These are phyloP conservation scores for Alnus glutinosa DNA, from an alignment of 306 rosid species.

Conservation along the genomic window DNA sequence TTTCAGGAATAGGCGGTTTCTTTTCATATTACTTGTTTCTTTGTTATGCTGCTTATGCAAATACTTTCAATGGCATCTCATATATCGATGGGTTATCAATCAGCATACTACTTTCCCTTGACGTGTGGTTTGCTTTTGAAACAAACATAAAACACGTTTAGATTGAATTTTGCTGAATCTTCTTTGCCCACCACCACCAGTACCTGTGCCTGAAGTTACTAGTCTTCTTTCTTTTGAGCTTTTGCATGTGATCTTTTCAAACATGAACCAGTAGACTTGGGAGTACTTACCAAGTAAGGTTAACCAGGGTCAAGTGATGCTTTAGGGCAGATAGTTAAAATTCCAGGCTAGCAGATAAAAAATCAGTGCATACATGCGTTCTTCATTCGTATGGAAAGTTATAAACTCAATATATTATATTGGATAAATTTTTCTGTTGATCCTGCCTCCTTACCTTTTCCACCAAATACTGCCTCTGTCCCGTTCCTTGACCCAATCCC, in stretches of 20 bases:
- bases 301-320: not conserved
- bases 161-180: not conserved
- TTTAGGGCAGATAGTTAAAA: not conserved
- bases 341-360: not conserved
- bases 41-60: not conserved
- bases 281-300: not conserved
- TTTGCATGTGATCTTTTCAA: not conserved
- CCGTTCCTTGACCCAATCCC: conserved; percentile 33
- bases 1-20: not conserved
- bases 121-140: conserved; percentile 2
- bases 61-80: not conserved
- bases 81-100: not conserved
- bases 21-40: not conserved
- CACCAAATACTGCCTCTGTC: conserved; percentile 1
- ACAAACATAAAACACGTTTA: not conserved
- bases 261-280: not conserved
- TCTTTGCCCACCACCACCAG: not conserved
- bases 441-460: conserved; percentile 25
- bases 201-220: not conserved
- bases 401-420: conserved; percentile 8
- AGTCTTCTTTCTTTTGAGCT: not conserved
- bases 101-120: not conserved
- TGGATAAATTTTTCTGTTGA: conserved; percentile 22
- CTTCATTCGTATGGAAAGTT: conserved; percentile 11
- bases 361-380: conserved; percentile 1